Evolutionary conservation across 192 early-diverging fungal species (phyloP).

Genomic region (Coemansia sp.): DNA sequence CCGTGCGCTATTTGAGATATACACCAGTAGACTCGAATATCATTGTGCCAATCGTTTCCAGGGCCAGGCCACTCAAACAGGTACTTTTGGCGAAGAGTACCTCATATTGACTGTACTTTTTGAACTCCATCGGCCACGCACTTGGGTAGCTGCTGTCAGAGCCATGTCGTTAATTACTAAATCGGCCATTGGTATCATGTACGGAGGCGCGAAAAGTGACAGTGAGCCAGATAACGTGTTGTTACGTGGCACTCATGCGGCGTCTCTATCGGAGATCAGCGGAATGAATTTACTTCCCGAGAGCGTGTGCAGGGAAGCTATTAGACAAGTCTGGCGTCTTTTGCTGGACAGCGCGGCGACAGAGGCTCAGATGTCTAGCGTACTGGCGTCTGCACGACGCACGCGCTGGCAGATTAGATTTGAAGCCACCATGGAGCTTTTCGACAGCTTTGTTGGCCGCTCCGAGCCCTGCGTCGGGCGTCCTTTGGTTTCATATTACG

Average conservation of each 20-base stretch:
- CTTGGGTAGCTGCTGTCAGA: conserved; percentile 51
- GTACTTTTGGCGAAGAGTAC: conserved; percentile 50
- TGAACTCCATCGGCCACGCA: conserved; percentile 48
- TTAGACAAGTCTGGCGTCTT: conserved; percentile 51
- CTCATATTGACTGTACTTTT: conserved; percentile 42
- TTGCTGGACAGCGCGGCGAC: conserved; percentile 46
- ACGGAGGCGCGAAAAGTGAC: conserved; percentile 18
- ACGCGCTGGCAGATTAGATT: conserved; percentile 58
- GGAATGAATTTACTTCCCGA: conserved; percentile 46
- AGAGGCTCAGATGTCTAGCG: conserved; percentile 33
- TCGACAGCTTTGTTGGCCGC: conserved; percentile 52
- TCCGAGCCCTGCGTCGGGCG: conserved; percentile 39
- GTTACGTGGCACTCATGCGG: conserved; percentile 36
- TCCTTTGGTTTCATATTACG: conserved; percentile 50
- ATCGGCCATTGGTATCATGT: conserved; percentile 48
- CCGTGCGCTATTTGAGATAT: conserved; percentile 50
- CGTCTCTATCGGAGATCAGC: conserved; percentile 48
- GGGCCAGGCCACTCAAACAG: background rate
- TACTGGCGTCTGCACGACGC: conserved; percentile 43
- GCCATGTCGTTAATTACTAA: conserved; percentile 52
- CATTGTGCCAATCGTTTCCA: conserved; percentile 48
- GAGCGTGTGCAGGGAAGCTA: conserved; percentile 44
- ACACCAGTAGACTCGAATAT: conserved; percentile 36
- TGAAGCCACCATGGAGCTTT: conserved; percentile 50
- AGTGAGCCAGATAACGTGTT: conserved; percentile 4